phyloP scores from a whole-genome alignment of 2,329 filamentous ascomycete genomes.

The Pseudogymnoascus sp. region DNA sequence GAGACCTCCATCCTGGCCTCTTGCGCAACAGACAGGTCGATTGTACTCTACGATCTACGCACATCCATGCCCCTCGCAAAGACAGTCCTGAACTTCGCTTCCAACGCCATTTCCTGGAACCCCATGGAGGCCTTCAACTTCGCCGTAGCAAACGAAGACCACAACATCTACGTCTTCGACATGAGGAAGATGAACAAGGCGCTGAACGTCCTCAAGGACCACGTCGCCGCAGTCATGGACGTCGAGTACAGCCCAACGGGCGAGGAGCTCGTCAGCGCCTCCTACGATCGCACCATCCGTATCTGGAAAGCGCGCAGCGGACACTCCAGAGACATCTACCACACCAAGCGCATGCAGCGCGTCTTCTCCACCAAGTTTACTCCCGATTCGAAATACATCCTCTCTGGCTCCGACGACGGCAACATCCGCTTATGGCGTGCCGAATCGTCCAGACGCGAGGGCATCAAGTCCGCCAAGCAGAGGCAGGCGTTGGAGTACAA shows the following conservation, averaged over 20 bases:
- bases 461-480: constrained; percentile 78
- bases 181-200: constrained; percentile 85
- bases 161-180: constrained; percentile 87
- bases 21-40: constrained; percentile 72
- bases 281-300: constrained; percentile 80
- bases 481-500: constrained; percentile 90
- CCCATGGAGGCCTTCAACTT: constrained; percentile 97
- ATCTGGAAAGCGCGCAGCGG: constrained; percentile 76
- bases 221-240: constrained; percentile 89
- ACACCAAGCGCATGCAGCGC: constrained; percentile 96
- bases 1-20: constrained; percentile 89
- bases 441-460: constrained; percentile 73
- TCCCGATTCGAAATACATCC: constrained; percentile 79
- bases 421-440: constrained; percentile 87
- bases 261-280: constrained; percentile 84
- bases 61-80: constrained; percentile 78
- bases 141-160: constrained; percentile 87
- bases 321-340: constrained; percentile 87
- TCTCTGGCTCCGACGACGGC: constrained; percentile 89
- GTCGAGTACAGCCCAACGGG: constrained; percentile 93
- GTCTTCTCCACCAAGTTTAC: constrained; percentile 82
- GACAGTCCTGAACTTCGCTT: constrained; percentile 72
- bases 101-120: constrained; percentile 84
- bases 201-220: constrained; percentile 82
- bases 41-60: constrained; percentile 88